Conservation (phyloP, 2,329 filamentous ascomycete genomes). For the Diplodia mutila region DNA sequence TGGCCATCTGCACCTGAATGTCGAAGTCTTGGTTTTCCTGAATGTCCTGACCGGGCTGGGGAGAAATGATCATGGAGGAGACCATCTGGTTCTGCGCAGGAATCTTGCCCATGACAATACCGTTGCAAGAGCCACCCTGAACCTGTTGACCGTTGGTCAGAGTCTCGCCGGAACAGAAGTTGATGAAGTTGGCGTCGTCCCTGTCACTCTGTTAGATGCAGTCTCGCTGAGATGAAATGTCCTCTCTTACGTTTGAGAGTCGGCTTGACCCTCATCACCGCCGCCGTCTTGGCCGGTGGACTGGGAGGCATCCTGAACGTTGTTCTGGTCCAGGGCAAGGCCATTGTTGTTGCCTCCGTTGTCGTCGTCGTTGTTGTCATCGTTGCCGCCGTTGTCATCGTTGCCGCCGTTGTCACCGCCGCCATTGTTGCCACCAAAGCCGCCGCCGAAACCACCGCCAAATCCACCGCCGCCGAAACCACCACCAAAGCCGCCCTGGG, state of each 20-base stretch:
- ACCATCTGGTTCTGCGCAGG: constrained; percentile 58
- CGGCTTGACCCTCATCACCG: constrained; percentile 46
- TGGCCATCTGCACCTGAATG: constrained; percentile 53
- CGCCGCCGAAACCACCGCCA: neutral
- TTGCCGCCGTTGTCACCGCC: neutral
- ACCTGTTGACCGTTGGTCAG: constrained; percentile 60
- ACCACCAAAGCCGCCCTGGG: constrained; percentile 31
- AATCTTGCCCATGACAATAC: constrained; percentile 62
- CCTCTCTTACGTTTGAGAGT: constrained; percentile 52
- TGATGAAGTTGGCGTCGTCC: constrained; percentile 62
- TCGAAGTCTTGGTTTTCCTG: constrained; percentile 49
- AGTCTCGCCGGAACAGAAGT: constrained; percentile 60
- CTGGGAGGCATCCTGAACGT: constrained; percentile 50
- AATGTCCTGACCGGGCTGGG: constrained; percentile 48
- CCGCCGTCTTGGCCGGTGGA: constrained; percentile 46
- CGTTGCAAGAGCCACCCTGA: constrained; percentile 59
- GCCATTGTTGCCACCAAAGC: constrained; percentile 13
- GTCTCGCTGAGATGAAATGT: constrained; percentile 11
- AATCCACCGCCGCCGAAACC: constrained; percentile 13
- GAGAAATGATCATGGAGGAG: constrained; percentile 57
- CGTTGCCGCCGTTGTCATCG: constrained; percentile 5
- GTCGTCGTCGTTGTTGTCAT: constrained; percentile 27
- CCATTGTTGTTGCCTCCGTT: constrained; percentile 28
- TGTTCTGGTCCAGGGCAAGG: constrained; percentile 41
- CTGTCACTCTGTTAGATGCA: constrained; percentile 35